Evolutionary conservation across 116 monocot genomes (phyloP).

Genomic region (Cymodocea nodosa): DNA sequence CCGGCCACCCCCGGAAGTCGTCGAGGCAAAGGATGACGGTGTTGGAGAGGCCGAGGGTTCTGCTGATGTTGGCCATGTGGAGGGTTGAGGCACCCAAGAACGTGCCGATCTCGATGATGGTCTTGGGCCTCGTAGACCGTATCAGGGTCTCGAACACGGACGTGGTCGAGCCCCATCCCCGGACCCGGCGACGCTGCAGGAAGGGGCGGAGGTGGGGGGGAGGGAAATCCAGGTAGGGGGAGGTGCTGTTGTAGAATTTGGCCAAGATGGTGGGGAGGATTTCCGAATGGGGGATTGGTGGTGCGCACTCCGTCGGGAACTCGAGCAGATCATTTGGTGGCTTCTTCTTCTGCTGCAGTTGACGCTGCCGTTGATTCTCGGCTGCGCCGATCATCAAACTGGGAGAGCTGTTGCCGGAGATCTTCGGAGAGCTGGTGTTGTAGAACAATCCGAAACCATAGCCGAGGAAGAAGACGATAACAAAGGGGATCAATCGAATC

Average conservation of each 20-base stretch:
- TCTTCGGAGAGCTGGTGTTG: neutral
- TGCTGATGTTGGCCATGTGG: slow-evolving; percentile 49
- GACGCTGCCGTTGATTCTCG: too few species aligned
- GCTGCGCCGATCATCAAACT: neutral
- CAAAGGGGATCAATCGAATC: neutral
- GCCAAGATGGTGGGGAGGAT: slow-evolving; percentile 21
- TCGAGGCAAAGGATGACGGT: slow-evolving; percentile 49
- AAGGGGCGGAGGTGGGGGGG: slow-evolving; percentile 10
- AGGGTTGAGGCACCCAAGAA: slow-evolving; percentile 71
- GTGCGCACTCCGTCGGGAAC: slow-evolving; percentile 28
- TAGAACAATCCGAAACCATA: slow-evolving; percentile 27
- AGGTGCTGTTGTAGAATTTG: slow-evolving; percentile 25
- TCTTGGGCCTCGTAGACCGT: slow-evolving; percentile 16
- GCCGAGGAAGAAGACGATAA: slow-evolving; percentile 35
- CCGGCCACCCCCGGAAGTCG: slow-evolving; percentile 64
- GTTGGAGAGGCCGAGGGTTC: slow-evolving; percentile 5
- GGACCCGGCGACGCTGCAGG: slow-evolving; percentile 21
- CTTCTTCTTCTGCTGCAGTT: too few species aligned
- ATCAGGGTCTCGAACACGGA: slow-evolving; percentile 34
- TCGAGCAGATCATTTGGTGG: slow-evolving; percentile 29
- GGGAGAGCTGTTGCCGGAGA: neutral
- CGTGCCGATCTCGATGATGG: slow-evolving; percentile 57
- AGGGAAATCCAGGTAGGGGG: slow-evolving; percentile 41
- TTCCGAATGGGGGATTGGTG: slow-evolving; percentile 9
- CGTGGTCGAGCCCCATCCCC: slow-evolving; percentile 54